Conservation (phyloP, 495 filamentous ascomycete species). For the Aspergillus cristatus region DNA sequence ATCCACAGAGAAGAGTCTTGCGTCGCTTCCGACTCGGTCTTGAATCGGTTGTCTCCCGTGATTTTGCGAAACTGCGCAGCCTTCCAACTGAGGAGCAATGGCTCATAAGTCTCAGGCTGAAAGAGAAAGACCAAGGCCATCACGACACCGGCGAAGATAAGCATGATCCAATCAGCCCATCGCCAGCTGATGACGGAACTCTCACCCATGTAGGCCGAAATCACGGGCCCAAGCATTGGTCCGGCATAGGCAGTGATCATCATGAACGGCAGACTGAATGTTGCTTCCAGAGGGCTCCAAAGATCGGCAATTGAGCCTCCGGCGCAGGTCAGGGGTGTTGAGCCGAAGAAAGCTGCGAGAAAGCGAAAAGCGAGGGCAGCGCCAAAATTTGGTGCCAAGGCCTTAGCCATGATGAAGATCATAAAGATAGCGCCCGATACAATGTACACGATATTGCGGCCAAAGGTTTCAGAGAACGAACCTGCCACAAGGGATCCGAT, state of each 20-base stretch:
- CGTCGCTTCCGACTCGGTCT: conserved; percentile 27
- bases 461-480: conserved; percentile 47
- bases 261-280: conserved; percentile 34
- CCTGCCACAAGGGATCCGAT: conserved; percentile 36
- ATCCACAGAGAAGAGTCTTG: conserved; percentile 6
- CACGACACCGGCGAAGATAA: conserved; percentile 31
- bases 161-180: conserved; percentile 39
- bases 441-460: conserved; percentile 46
- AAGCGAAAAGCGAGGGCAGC: conserved; percentile 37
- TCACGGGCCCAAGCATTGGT: conserved; percentile 30
- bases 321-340: conserved; percentile 35
- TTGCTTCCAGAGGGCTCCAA: conserved; percentile 32
- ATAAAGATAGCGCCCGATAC: conserved; percentile 30
- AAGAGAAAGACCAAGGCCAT: conserved; percentile 27
- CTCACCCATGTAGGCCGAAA: conserved; percentile 10
- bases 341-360: conserved; percentile 35
- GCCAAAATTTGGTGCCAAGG: conserved; percentile 32
- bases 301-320: conserved; percentile 38
- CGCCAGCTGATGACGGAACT: conserved; percentile 28
- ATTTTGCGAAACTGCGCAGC: conserved; percentile 28
- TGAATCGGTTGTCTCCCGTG: conserved; percentile 28
- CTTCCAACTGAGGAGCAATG: conserved; percentile 38
- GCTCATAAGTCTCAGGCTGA: conserved; percentile 38
- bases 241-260: conserved; percentile 30
- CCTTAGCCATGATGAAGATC: conserved; percentile 37